Base-by-base conservation (phyloP, 495 filamentous ascomycete genomes). In the Geoglossum glabrum region DNA sequence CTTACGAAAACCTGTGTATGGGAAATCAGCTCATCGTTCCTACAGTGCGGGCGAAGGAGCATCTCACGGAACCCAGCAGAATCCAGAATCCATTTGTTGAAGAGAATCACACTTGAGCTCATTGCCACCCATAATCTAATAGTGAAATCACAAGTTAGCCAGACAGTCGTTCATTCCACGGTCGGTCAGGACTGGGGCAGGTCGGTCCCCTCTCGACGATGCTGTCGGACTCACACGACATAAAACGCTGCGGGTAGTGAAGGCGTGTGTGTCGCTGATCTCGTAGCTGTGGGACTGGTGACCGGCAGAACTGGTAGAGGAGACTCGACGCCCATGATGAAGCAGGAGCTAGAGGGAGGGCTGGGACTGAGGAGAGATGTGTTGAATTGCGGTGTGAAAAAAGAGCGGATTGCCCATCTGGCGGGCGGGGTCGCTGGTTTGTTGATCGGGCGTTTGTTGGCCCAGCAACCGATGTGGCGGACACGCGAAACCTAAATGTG, bases 51-150 rank as follows among this genome's bases (percentile, higher is more conserved):
- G 40, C 4, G 4, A 19, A 45, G 40, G n/a, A 40, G 9, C 6
- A 25, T 43, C 86, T 82, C 77, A 92, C 87, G 74, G 76, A 96
- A 98, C 55, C 83, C 73, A 62, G 80, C 77, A 28, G 79, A 85
- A 64, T 86, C 81, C 56, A 97, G 78, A 62, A 98, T 89, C 79
- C 86, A 90, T 79, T 98, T 98, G 83, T 98, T 97, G 83, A 95
- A 98, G 46, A 97, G 73, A 64, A 98, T 98, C 61, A 95, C 87
- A 61, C 80, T 85, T 33, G 90, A 95, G 67, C 88, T 95, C 64
- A 95, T 72, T 57, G 79, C 69, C 62, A 98, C 97, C 92, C 92
- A 98, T 66, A 79, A 71, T 62, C 90, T 97, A 55, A 55, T 60
- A 43, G 45, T 34, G 13, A 45, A 19, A 21, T 21, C 40, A 5